Conservation (phyloP, 805 yeast genomes). For the Candida railenensis region DNA sequence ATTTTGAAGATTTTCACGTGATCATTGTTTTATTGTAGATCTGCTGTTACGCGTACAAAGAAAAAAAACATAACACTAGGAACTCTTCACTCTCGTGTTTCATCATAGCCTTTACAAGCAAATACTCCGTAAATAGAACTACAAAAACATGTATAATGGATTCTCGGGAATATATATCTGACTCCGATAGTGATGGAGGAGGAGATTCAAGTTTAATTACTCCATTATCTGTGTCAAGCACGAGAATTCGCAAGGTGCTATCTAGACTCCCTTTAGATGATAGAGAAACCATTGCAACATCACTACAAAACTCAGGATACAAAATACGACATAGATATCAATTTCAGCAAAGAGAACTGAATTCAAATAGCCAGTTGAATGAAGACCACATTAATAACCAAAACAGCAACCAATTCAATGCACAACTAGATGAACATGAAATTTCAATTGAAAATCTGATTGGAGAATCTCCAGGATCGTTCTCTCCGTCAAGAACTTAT, state of each 20-base stretch:
- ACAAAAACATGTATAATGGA: neutral
- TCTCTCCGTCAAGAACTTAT: constrained; percentile 1
- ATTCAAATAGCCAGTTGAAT: neutral
- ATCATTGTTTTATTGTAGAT: neutral
- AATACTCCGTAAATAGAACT: neutral
- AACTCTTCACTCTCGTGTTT: neutral
- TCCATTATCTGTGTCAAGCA: neutral
- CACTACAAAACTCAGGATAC: constrained; percentile 2
- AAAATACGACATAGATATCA: neutral
- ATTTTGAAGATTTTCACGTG: constrained; percentile 4
- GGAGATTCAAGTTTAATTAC: neutral
- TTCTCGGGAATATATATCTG: constrained; percentile 2
- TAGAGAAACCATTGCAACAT: neutral
- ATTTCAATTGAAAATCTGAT: constrained; percentile 1
- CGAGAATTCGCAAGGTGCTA: neutral
- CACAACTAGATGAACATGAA: neutral
- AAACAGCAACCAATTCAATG: too few species aligned
- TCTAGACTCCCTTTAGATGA: neutral
- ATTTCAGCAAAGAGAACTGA: neutral
- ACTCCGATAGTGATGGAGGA: constrained; percentile 4
- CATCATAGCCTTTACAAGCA: neutral
- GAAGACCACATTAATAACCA: neutral
- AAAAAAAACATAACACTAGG: neutral
- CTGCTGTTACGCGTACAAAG: neutral
- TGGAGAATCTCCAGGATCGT: neutral